These are phyloP conservation scores for Aspergillus jensenii DNA, from an alignment of 2,329 filamentous ascomycete species.

Conservation along the genomic window DNA sequence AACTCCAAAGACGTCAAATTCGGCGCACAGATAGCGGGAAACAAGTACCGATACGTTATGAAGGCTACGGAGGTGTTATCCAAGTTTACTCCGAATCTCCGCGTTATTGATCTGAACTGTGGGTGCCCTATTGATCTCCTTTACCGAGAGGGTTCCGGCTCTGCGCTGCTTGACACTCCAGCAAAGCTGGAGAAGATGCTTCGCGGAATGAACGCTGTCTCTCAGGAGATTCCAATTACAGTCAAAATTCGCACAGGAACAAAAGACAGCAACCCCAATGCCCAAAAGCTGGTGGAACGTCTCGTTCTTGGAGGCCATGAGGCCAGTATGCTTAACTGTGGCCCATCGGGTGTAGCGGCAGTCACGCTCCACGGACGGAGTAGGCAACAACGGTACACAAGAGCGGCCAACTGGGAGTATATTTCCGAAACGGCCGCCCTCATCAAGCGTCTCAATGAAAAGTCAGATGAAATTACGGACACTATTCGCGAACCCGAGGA, in stretches of 20 bases:
- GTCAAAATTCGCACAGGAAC: conserved; percentile 94
- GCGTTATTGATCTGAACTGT: conserved; percentile 93
- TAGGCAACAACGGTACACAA: conserved; percentile 91
- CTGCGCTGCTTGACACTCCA: conserved; percentile 83
- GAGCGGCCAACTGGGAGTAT: conserved; percentile 90
- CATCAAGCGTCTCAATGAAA: conserved; percentile 74
- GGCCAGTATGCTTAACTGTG: conserved; percentile 63
- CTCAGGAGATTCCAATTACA: conserved; percentile 85
- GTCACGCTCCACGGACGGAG: conserved; percentile 92
- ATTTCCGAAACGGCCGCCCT: conserved; percentile 86
- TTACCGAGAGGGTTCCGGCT: conserved; percentile 83
- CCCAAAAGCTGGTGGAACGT: conserved; percentile 76
- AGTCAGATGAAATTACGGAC: conserved; percentile 67
- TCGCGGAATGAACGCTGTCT: conserved; percentile 92
- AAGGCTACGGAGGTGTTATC: conserved; percentile 84
- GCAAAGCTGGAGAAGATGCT: conserved; percentile 93
- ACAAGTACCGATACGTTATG: conserved; percentile 85
- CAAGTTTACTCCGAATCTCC: conserved; percentile 74
- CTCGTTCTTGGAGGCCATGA: conserved; percentile 79
- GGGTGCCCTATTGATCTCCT: conserved; percentile 96
- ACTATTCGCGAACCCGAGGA: conserved; percentile 76
- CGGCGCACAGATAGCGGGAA: conserved; percentile 87
- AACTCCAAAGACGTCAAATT: conserved; percentile 82
- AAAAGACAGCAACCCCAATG: conserved; percentile 73
- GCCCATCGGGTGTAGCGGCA: conserved; percentile 84